Evolutionary conservation across 352 stramenopile genomes (phyloP).

Genomic region (Thalassiosira mediterranea): DNA sequence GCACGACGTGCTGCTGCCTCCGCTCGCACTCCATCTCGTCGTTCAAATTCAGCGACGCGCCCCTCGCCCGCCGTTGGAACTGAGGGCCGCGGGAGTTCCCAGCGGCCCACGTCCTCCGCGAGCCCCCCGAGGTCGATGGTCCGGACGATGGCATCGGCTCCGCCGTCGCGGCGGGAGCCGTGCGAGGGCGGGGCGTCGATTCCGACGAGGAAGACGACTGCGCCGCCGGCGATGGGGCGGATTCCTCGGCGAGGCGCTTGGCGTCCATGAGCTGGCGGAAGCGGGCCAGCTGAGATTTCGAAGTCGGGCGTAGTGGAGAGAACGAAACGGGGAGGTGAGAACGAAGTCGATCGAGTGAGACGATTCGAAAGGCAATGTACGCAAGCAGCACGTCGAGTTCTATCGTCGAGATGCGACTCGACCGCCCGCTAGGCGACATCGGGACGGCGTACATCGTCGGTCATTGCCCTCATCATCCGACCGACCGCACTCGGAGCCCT

Average conservation of each 20-base stretch:
- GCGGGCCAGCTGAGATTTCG: conserved; percentile 24
- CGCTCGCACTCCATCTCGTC: conserved; percentile 14
- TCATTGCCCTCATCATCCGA: too few relatives aligned
- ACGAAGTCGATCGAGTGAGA: not conserved
- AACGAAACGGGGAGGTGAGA: not conserved
- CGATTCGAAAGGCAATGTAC: too few relatives aligned
- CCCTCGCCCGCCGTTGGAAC: not conserved
- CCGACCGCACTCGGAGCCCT: too few relatives aligned
- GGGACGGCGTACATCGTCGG: too few relatives aligned
- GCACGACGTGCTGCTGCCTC: not conserved
- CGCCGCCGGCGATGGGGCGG: not conserved
- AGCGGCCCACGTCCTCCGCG: too few relatives aligned
- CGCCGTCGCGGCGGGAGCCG: too few relatives aligned
- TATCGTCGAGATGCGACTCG: not conserved
- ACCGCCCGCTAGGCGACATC: too few relatives aligned
- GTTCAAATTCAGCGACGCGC: conserved; percentile 21
- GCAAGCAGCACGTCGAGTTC: not conserved
- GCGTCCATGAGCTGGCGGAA: conserved; percentile 50
- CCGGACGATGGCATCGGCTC: too few relatives aligned
- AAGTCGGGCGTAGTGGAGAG: not conserved
- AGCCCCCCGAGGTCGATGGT: too few relatives aligned
- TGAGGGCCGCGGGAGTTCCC: too few relatives aligned
- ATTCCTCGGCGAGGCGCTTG: conserved; percentile 32
- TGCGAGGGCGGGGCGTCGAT: not conserved
- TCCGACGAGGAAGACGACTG: not conserved